Conservation (phyloP, 257 asterid species). For the Primulina huaijiensis region DNA sequence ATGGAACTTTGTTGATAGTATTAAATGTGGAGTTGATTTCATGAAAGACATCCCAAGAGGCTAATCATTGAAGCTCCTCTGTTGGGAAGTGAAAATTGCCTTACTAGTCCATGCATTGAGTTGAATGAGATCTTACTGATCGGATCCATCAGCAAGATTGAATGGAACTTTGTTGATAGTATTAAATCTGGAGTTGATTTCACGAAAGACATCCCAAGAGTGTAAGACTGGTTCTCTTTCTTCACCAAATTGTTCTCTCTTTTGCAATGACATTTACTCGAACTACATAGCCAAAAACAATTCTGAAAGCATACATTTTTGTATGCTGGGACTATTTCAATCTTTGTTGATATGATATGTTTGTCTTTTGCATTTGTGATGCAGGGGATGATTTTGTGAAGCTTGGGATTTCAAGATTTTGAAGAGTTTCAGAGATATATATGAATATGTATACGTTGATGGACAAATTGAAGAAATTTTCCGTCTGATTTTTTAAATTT, state of each 20-base stretch:
- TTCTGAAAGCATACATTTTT: background rate
- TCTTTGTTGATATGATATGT: background rate
- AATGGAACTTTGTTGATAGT: no score
- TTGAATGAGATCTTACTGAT: no score
- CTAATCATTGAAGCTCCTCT: constrained; percentile 7
- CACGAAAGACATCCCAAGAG: no score
- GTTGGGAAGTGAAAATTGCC: constrained; percentile 25
- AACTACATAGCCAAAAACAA: background rate
- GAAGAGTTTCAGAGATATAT: background rate
- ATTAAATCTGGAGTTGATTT: no score
- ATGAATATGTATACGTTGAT: background rate
- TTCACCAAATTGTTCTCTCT: background rate
- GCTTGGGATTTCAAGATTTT: background rate
- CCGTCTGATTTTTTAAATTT: background rate
- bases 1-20: background rate
- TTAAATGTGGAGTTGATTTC: background rate
- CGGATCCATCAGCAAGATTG: no score
- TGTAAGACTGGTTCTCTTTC: background rate
- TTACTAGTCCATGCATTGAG: no score
- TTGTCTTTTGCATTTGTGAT: constrained; percentile 8
- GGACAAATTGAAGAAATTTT: background rate
- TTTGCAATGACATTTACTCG: background rate
- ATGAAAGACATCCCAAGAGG: background rate
- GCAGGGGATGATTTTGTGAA: constrained; percentile 14
- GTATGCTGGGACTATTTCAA: background rate